Evolutionary conservation across 352 stramenopile genomes (phyloP), one percentile per base, ranked within the genome.

Genomic region (Globisporangium canariense): DNA sequence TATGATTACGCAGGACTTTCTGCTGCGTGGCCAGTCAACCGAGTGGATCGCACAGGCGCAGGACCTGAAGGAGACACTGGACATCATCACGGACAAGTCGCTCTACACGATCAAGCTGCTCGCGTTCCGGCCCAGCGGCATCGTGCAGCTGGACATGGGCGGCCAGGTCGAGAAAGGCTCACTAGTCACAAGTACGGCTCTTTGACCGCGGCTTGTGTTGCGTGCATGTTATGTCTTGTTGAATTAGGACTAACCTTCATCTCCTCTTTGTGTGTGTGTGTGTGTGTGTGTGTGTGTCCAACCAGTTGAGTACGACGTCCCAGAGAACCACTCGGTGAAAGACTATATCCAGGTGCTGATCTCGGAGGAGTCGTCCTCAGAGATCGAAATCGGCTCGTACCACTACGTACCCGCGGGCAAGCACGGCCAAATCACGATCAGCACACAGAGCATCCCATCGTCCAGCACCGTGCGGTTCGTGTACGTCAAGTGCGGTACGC

Each of bases 271-370:
- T 25, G 1, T 25, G 22, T 25, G 22, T 25, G 22, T 25, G 22
- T 25, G 22, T 25, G 22, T 25, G 22, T 28, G 25, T 28, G 25
- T 28, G 25, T 28, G 25, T 28, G 25, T 28, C 25, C 25, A 28
- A 36, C 18, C 60, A 94, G 85, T 96, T 47, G 86, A 96, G 38
- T 91, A 84, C 57, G 80, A 91, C 43, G 83, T 88, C 0, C 87
- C 87, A 11, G 87, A 88, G 62, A 89, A 75, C 14, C 87, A 96
- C 75, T 96, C 85, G 6, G 60, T 76, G 25, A 94, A 91, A 61
- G 87, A 96, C 63, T 96, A 96, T 65, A 89, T 96, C 49, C 87
- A 96, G 57, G 74, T 96, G 41, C 68, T 95, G 6, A 86, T 90
- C 40, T 92, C 84, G 2, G 67, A 88, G 46, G 81, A 91, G 74